Evolutionary conservation across 176 grass and related monocot species (phyloP), one percentile per base, ranked within the genome.

Genomic region (Ananas comosus): DNA sequence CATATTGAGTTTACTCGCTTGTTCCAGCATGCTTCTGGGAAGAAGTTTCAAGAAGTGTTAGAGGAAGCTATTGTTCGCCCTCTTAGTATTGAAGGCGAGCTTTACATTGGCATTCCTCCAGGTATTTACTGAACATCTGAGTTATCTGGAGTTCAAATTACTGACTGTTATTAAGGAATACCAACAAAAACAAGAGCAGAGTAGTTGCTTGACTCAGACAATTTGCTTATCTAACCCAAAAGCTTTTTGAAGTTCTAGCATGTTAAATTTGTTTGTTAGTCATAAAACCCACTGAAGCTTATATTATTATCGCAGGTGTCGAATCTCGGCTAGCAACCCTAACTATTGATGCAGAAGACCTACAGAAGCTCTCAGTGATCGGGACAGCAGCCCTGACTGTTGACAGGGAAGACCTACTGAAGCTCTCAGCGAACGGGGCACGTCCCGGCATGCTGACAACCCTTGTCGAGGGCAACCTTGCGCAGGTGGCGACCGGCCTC

Each of bases 31-130:
- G 89, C 89, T 57, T 87, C 71, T 8, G 94, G 94, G 29, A 92
- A 92, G 79, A 97, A 92, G 72, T 85, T 97, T 79, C 94, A 92
- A 81, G 81, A 97, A 68, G 80, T 90, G 11, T 67, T 97, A 54
- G 89, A 97, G 81, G 89, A 97, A 75, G 86, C 94, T 71, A 92
- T 97, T 79, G 67, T 97, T 75, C 82, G n/a, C 78, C 94, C 94
- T 88, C 94, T 97, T 79, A 80, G 90, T 48, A 85, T 97, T 77
- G 84, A 92, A 1, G 94, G 94, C 51, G 94, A 97, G 78, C 42
- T 97, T 71, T 97, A 97, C 64, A 72, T 97, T 27, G 94, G 94
- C 51, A 97, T 97, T 87, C 94, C 94, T 76, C 82, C 94, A 54
- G 94, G 94, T 89, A 90, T 74, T 53, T 66, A 58, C 48, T 64